Conservation (phyloP, 2,329 filamentous ascomycete species). For the Ophiocordyceps robertsii region DNA sequence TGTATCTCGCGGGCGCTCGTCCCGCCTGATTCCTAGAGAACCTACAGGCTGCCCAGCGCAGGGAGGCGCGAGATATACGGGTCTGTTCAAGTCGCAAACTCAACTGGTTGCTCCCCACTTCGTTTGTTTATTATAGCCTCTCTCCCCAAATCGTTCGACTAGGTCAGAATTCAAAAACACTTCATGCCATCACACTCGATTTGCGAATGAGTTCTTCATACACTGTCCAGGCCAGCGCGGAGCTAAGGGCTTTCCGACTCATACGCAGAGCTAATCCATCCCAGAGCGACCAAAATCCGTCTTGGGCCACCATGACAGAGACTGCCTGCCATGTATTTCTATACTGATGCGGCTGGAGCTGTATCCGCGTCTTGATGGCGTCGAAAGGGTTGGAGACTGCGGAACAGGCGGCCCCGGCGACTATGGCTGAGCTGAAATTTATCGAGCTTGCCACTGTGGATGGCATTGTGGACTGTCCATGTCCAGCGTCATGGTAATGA, state of each 20-base stretch:
- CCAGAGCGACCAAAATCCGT: conserved; percentile 69
- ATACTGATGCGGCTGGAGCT: conserved; percentile 75
- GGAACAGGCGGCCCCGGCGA: conserved; percentile 73
- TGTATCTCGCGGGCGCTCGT: conserved; percentile 42
- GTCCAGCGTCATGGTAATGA: conserved; percentile 1
- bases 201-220: conserved; percentile 86
- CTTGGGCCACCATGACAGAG: conserved; percentile 65
- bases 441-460: conserved; percentile 41
- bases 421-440: conserved; percentile 72
- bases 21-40: conserved; percentile 20
- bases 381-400: conserved; percentile 93
- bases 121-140: no score
- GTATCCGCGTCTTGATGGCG: conserved; percentile 87
- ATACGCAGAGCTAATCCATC: conserved; percentile 79
- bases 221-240: conserved; percentile 91
- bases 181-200: conserved; percentile 4
- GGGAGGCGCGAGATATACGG: not conserved
- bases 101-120: no score
- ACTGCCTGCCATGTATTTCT: conserved; percentile 69
- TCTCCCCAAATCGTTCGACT: not conserved
- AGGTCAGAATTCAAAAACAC: not conserved
- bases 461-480: conserved; percentile 11
- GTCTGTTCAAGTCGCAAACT: not conserved
- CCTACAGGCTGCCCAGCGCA: not conserved
- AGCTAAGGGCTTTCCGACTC: conserved; percentile 81